Evolutionary conservation across 176 grass and related monocot genomes (phyloP).

Genomic region (Guadua angustifolia): DNA sequence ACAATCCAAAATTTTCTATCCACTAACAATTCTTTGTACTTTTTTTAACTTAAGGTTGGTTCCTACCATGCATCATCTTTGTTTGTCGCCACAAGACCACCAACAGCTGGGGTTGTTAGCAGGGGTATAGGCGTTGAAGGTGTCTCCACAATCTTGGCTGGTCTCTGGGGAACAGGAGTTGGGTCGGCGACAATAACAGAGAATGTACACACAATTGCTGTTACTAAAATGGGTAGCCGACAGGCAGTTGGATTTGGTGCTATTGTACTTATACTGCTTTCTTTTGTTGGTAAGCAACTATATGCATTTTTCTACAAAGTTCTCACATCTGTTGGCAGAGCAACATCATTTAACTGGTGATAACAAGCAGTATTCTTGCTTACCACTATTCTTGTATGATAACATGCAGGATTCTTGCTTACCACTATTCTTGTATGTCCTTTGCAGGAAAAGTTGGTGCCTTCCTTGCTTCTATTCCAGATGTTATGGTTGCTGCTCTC

Average conservation of each 20-base stretch:
- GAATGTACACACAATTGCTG: constrained; percentile 95
- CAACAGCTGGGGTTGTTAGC: constrained; percentile 86
- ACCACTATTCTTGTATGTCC: constrained; percentile 36
- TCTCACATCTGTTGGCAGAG: constrained; percentile 7
- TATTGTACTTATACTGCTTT: constrained; percentile 74
- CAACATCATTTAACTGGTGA: constrained; percentile 5
- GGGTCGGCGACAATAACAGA: constrained; percentile 88
- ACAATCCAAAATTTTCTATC: constrained; percentile 5
- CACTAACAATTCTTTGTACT: constrained; percentile 37
- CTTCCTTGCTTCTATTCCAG: constrained; percentile 93
- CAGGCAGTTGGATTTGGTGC: constrained; percentile 90
- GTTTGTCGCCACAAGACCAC: constrained; percentile 91
- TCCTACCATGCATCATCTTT: constrained; percentile 95
- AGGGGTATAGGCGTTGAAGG: constrained; percentile 96
- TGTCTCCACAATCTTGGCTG: constrained; percentile 77
- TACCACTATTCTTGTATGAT: constrained; percentile 38
- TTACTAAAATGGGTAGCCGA: constrained; percentile 97
- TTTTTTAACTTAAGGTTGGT: constrained; percentile 71
- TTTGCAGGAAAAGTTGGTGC: constrained; percentile 87
- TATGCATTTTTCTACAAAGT: background rate
- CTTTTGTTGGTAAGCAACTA: constrained; percentile 77
- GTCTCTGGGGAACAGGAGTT: constrained; percentile 93
- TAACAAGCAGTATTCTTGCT: constrained; percentile 32
- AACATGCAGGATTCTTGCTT: constrained; percentile 31
- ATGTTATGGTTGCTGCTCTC: constrained; percentile 93